A percentile compares a stretch with the other conserved stretches of the same genome.
Evolutionary conservation across 495 filamentous ascomycete genomes (phyloP).

Genomic region (Penicillium waksmanii): DNA sequence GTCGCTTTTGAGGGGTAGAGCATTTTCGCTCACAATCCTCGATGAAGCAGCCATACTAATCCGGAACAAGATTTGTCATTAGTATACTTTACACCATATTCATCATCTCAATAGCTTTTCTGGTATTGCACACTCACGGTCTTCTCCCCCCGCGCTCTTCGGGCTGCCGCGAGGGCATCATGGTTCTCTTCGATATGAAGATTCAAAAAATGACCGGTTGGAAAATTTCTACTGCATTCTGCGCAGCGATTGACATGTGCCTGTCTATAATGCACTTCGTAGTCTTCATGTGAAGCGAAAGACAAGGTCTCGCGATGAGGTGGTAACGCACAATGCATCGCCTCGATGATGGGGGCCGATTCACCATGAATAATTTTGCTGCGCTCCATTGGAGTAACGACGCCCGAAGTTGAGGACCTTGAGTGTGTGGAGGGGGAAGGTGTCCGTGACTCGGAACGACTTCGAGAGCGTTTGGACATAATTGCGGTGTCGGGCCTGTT

Average conservation of each 20-base stretch:
- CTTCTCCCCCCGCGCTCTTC: conserved; percentile 78
- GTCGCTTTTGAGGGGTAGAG: conserved; percentile 78
- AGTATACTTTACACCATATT: background rate
- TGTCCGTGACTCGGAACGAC: conserved; percentile 41
- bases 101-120: background rate
- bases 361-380: conserved; percentile 35
- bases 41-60: conserved; percentile 84
- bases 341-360: conserved; percentile 28
- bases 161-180: conserved; percentile 74
- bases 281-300: conserved; percentile 79
- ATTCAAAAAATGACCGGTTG: conserved; percentile 68
- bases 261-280: conserved; percentile 84
- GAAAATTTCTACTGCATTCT: conserved; percentile 80
- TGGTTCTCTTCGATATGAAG: conserved; percentile 94
- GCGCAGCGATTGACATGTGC: conserved; percentile 82
- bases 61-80: background rate
- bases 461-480: conserved; percentile 66
- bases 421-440: conserved; percentile 26
- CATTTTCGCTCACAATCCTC: conserved; percentile 87
- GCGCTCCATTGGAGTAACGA: conserved; percentile 23
- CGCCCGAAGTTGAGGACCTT: conserved; percentile 30
- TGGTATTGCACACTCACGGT: conserved; percentile 61
- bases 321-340: conserved; percentile 80
- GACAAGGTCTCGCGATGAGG: conserved; percentile 69
- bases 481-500: conserved; percentile 20